phyloP scores from a whole-genome alignment of 179 eudicot species.

The Amaranthus tricolor region DNA sequence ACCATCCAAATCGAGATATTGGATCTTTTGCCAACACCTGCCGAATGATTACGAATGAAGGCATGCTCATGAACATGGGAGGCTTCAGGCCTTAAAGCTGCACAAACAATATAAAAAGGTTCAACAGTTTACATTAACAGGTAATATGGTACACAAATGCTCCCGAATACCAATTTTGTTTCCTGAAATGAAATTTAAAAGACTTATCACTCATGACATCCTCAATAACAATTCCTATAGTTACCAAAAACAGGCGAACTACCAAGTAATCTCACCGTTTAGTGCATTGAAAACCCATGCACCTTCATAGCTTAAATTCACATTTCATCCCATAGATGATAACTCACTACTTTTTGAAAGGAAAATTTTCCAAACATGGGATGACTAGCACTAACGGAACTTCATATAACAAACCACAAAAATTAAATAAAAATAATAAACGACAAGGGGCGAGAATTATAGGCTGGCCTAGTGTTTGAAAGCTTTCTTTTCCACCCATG shows the following conservation, averaged over 20 bases:
- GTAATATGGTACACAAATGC: neutral
- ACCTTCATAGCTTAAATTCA: neutral
- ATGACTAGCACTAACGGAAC: neutral
- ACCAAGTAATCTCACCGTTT: neutral
- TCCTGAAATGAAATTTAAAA: neutral
- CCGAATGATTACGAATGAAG: conserved; percentile 70
- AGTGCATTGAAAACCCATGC: neutral
- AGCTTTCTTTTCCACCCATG: too few species aligned
- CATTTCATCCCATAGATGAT: neutral
- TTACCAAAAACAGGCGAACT: too few species aligned
- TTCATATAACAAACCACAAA: neutral
- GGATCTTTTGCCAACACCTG: conserved; percentile 63
- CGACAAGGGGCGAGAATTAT: too few species aligned
- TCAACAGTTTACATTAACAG: neutral
- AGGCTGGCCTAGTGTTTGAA: too few species aligned
- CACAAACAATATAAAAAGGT: conserved; percentile 3
- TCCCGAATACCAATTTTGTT: neutral
- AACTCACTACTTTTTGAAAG: too few species aligned
- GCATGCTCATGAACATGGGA: conserved; percentile 75
- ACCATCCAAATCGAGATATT: conserved; percentile 73
- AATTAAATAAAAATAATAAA: too few species aligned
- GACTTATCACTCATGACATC: neutral
- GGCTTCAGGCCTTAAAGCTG: conserved; percentile 58
- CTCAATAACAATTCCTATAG: neutral
- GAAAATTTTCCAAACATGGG: neutral